A percentile compares a stretch with the other conserved stretches of the same genome.
These are phyloP conservation scores for Pythium phragmitis DNA, from an alignment of 352 stramenopile species.

Conservation along the genomic window DNA sequence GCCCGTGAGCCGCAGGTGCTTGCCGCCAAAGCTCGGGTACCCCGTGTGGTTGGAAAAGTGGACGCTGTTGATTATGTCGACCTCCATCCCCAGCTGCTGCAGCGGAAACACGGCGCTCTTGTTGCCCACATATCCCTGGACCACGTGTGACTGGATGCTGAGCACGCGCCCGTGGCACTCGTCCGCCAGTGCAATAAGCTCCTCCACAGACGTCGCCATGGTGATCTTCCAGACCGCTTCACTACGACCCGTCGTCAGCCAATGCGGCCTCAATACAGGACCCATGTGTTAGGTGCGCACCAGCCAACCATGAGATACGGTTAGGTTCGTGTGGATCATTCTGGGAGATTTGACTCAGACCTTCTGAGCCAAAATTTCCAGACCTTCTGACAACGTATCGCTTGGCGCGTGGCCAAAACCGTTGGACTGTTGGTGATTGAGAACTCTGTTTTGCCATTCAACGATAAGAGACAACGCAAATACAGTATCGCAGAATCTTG, in stretches of 20 bases:
- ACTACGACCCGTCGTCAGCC: background rate
- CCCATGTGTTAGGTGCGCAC: slow-evolving; percentile 3
- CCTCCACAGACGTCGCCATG: slow-evolving; percentile 3
- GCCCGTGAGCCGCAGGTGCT: slow-evolving; percentile 58
- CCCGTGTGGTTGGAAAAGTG: slow-evolving; percentile 89
- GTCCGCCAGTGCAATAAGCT: slow-evolving; percentile 9
- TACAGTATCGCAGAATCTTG: no score
- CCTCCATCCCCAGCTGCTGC: slow-evolving; percentile 82
- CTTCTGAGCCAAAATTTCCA: no score
- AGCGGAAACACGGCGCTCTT: slow-evolving; percentile 85
- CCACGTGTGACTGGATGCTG: slow-evolving; percentile 88
- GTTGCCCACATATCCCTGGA: slow-evolving; percentile 87
- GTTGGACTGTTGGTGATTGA: no score
- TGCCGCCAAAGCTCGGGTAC: slow-evolving; percentile 73
- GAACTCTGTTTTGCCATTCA: no score
- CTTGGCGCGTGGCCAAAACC: no score
- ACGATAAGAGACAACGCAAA: no score
- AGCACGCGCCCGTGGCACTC: slow-evolving; percentile 65
- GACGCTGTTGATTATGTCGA: slow-evolving; percentile 88
- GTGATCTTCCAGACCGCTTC: background rate
- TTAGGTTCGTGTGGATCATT: background rate
- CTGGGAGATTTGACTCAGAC: no score
- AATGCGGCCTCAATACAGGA: background rate
- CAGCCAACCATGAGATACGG: no score
- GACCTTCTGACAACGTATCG: no score